phyloP scores from a whole-genome alignment of 805 yeast species.

The Candida maltosa region DNA sequence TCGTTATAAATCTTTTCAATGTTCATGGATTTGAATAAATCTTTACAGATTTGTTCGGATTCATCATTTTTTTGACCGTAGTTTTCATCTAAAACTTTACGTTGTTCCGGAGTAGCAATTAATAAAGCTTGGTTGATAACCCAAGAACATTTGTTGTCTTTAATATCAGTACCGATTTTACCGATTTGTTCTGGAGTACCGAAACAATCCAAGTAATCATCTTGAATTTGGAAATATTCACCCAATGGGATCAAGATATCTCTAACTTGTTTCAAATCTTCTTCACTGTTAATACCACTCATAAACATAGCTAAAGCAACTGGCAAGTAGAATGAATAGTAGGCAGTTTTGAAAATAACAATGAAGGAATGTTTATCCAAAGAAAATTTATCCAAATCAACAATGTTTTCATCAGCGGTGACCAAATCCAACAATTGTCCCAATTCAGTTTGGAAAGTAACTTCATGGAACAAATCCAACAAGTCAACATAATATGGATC shows the following conservation, averaged over 20 bases:
- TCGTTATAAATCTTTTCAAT: slow-evolving; percentile 68
- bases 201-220: slow-evolving; percentile 93
- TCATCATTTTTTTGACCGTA: slow-evolving; percentile 79
- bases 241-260: slow-evolving; percentile 92
- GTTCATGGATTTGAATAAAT: slow-evolving; percentile 69
- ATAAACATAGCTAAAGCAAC: slow-evolving; percentile 95
- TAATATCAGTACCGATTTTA: slow-evolving; percentile 96
- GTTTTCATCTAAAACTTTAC: slow-evolving; percentile 76
- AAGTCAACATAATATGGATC: slow-evolving; percentile 86
- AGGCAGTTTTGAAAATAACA: slow-evolving; percentile 95
- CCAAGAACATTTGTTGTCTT: slow-evolving; percentile 99
- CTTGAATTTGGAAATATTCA: slow-evolving; percentile 98
- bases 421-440: slow-evolving; percentile 94
- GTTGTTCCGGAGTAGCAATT: slow-evolving; percentile 75
- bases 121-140: slow-evolving; percentile 88
- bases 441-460: slow-evolving; percentile 94
- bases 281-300: slow-evolving; percentile 69
- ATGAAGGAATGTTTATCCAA: slow-evolving; percentile 90
- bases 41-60: slow-evolving; percentile 68
- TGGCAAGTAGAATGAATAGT: slow-evolving; percentile 94
- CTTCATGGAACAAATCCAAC: slow-evolving; percentile 92
- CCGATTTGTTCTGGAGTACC: slow-evolving; percentile 98
- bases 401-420: slow-evolving; percentile 95
- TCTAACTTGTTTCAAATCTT: slow-evolving; percentile 82
- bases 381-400: slow-evolving; percentile 83